Conservation (phyloP, 2,329 filamentous ascomycete genomes). For the Verticillium dahliae region DNA sequence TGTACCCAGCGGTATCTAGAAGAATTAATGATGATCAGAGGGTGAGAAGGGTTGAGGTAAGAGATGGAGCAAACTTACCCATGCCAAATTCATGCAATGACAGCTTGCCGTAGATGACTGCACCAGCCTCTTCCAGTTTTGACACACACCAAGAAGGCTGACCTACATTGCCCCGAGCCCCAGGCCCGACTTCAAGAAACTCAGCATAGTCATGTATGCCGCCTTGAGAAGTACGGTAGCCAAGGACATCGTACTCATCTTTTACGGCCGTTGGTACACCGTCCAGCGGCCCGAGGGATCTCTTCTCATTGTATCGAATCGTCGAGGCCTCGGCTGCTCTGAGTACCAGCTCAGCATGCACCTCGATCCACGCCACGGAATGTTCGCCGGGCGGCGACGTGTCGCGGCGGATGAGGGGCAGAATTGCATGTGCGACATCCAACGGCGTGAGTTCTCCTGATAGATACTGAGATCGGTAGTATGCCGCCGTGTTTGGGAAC, state of each 20-base stretch:
- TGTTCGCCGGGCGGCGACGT: slow-evolving; percentile 28
- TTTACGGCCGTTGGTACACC: slow-evolving; percentile 71
- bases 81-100: slow-evolving; percentile 74
- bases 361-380: slow-evolving; percentile 36
- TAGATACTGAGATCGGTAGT: slow-evolving; percentile 37
- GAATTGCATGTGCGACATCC: slow-evolving; percentile 35
- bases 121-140: slow-evolving; percentile 61
- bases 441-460: slow-evolving; percentile 37
- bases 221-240: slow-evolving; percentile 62
- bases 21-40: too few relatives aligned
- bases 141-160: background rate
- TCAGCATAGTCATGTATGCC: slow-evolving; percentile 48
- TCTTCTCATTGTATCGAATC: slow-evolving; percentile 41
- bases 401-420: slow-evolving; percentile 37
- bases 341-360: slow-evolving; percentile 31
- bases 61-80: slow-evolving; percentile 33
- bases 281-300: slow-evolving; percentile 58
- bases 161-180: slow-evolving; percentile 31
- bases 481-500: slow-evolving; percentile 27
- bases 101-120: slow-evolving; percentile 35
- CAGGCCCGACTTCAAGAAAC: background rate
- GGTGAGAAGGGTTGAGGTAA: too few relatives aligned
- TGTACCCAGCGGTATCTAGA: slow-evolving; percentile 66
- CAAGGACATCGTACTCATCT: slow-evolving; percentile 70
- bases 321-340: slow-evolving; percentile 38